Conservation (phyloP, 768 basidiomycete genomes). For the Antrodiella citrinella region DNA sequence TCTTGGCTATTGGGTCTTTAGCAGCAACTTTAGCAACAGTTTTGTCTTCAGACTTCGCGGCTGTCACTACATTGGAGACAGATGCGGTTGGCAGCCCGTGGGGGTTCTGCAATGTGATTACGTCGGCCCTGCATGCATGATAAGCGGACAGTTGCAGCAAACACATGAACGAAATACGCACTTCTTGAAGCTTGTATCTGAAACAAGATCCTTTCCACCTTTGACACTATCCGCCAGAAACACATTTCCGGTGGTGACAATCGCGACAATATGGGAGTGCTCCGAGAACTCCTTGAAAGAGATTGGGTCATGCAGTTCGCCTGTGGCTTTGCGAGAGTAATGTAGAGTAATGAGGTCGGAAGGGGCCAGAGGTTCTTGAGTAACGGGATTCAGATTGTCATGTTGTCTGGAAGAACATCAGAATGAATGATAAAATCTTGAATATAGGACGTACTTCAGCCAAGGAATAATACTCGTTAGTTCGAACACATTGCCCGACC, state of each 20-base stretch:
- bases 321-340: conserved; percentile 77
- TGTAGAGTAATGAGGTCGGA: conserved; percentile 72
- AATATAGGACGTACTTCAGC: conserved; percentile 59
- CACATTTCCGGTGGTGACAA: conserved; percentile 87
- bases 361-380: conserved; percentile 61
- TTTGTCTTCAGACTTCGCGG: conserved; percentile 16
- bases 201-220: conserved; percentile 79
- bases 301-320: conserved; percentile 91
- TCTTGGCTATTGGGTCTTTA: conserved; percentile 24
- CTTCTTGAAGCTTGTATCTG: conserved; percentile 82
- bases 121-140: conserved; percentile 52
- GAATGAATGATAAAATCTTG: background rate
- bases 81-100: conserved; percentile 66
- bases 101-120: conserved; percentile 91
- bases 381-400: conserved; percentile 71
- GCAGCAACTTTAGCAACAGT: conserved; percentile 28
- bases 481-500: conserved; percentile 79
- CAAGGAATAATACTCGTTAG: conserved; percentile 90
- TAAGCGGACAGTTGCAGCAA: conserved; percentile 2
- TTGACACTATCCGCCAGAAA: conserved; percentile 88
- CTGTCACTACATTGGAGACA: conserved; percentile 23
- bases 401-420: conserved; percentile 48
- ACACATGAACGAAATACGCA: conserved; percentile 24
- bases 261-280: conserved; percentile 90
- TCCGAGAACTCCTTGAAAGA: conserved; percentile 97